Evolutionary conservation across 2,329 filamentous ascomycete genomes (phyloP).

Genomic region (Monilinia fructigena): DNA sequence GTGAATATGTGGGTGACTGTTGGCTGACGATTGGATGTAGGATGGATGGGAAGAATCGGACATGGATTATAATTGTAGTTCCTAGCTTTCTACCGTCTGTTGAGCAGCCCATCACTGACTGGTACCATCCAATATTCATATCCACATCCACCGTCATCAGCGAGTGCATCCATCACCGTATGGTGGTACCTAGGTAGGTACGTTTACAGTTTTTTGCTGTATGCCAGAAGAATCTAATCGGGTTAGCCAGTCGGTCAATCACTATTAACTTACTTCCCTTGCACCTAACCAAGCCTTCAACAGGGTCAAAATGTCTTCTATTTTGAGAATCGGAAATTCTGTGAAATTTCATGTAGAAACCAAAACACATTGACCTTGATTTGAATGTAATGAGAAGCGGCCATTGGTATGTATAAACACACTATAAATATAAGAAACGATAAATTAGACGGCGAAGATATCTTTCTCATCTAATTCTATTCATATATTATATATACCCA

Average conservation of each 20-base stretch:
- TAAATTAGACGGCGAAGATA: background rate
- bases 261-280: background rate
- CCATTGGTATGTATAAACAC: too few relatives aligned
- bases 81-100: background rate
- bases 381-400: background rate
- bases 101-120: too few relatives aligned
- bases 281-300: background rate
- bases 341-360: background rate
- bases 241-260: slow-evolving; percentile 18
- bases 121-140: background rate
- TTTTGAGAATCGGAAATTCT: background rate
- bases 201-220: background rate
- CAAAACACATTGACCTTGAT: background rate
- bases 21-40: background rate
- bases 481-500: too few relatives aligned
- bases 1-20: background rate
- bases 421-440: too few relatives aligned
- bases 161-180: background rate
- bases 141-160: background rate
- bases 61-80: slow-evolving; percentile 13
- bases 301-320: background rate
- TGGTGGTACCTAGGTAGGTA: slow-evolving; percentile 5
- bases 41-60: slow-evolving; percentile 1
- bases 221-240: slow-evolving; percentile 11
- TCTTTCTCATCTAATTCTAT: background rate